phyloP scores from a whole-genome alignment of 139 green algal species.

The Cymbomonas tetramitiformis region DNA sequence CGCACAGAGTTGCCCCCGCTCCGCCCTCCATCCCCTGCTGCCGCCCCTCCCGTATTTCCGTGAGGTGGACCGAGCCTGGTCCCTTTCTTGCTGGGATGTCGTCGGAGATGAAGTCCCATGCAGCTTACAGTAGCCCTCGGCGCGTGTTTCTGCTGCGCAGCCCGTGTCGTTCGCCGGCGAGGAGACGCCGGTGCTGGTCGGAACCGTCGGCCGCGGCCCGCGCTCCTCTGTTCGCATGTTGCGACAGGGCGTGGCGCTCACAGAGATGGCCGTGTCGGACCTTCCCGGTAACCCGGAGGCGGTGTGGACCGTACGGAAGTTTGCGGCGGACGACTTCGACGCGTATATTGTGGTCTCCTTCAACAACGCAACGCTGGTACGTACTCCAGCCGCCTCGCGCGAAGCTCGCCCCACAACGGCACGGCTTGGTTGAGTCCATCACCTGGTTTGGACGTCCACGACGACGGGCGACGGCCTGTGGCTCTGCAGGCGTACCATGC shows the following conservation, averaged over 20 bases:
- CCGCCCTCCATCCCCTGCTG: too few relatives aligned
- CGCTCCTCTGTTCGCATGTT: slow-evolving; percentile 70
- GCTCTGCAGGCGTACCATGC: too few relatives aligned
- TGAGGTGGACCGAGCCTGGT: too few relatives aligned
- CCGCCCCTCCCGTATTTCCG: too few relatives aligned
- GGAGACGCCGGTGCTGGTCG: slow-evolving; percentile 83
- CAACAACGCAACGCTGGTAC: slow-evolving; percentile 84
- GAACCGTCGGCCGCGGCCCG: slow-evolving; percentile 60
- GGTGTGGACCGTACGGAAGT: slow-evolving; percentile 69
- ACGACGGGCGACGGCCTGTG: too few relatives aligned
- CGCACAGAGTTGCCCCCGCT: too few relatives aligned
- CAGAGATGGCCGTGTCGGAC: slow-evolving; percentile 72
- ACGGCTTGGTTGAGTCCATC: too few relatives aligned
- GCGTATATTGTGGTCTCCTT: slow-evolving; percentile 94
- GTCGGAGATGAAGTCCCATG: too few relatives aligned
- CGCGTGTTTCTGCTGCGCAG: neutral
- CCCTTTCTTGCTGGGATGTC: too few relatives aligned
- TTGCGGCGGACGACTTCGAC: slow-evolving; percentile 62
- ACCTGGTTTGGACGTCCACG: too few relatives aligned
- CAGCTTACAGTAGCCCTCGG: too few relatives aligned
- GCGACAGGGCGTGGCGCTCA: slow-evolving; percentile 72
- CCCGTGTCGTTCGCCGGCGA: slow-evolving; percentile 19
- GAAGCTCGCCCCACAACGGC: neutral
- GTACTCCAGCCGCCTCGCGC: slow-evolving; percentile 27
- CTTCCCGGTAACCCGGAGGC: slow-evolving; percentile 74